phyloP scores from a whole-genome alignment of 495 filamentous ascomycete genomes.

The Gamarada debralockiae region DNA sequence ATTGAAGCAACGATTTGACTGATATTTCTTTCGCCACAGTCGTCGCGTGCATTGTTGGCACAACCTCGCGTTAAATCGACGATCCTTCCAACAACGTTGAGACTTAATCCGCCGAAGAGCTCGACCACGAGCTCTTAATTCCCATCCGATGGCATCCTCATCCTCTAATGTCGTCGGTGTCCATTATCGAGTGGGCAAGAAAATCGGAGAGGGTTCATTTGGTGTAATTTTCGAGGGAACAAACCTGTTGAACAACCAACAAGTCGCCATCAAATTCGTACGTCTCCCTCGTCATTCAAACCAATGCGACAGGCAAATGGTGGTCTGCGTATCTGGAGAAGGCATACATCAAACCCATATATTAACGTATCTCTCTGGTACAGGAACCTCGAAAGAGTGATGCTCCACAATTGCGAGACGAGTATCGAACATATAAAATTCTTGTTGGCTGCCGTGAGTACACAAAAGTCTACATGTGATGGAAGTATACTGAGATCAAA shows the following conservation, averaged over 20 bases:
- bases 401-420: constrained; percentile 95
- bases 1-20: not conserved
- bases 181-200: constrained; percentile 98
- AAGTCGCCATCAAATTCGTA: constrained; percentile 99
- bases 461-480: not conserved
- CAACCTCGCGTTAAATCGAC: not conserved
- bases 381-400: constrained; percentile 99
- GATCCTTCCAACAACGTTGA: constrained; percentile 3
- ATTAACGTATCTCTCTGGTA: not conserved
- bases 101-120: constrained; percentile 7
- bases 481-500: constrained; percentile 17
- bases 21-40: not conserved
- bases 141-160: constrained; percentile 72
- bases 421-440: constrained; percentile 99
- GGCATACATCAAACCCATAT: not conserved
- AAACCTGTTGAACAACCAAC: constrained; percentile 98
- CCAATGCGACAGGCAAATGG: not conserved
- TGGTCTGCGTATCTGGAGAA: not conserved
- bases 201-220: constrained; percentile 98
- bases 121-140: constrained; percentile 14
- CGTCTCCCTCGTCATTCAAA: constrained; percentile 36
- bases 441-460: constrained; percentile 97
- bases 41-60: constrained; percentile 16
- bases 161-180: constrained; percentile 98
- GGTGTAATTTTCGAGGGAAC: constrained; percentile 99